Evolutionary conservation across 1,284 basidiomycete species (phyloP), one percentile per base, ranked within the genome.

Genomic region (Omphalotus olearius): DNA sequence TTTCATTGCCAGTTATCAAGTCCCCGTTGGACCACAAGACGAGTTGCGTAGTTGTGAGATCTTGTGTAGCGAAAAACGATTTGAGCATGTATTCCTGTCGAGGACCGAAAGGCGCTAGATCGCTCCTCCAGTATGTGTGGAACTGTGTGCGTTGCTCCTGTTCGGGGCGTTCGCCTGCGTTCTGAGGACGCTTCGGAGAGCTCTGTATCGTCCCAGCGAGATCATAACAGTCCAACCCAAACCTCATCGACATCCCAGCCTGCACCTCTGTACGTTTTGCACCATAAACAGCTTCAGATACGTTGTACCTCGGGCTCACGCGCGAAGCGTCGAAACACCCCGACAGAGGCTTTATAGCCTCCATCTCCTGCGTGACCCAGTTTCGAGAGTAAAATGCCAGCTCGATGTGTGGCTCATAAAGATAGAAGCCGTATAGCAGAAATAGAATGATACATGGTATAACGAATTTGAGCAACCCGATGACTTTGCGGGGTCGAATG

Each of bases 121-220:
- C 93, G 35, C 78, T 78, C 10, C 93, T 79, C 93, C 93, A 96
- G 65, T 95, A 96, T 0, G 91, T 88, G 68, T 97, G 93, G 65
- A 82, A 94, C 49, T 82, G 78, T 3, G 79, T 77, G 14, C 78
- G 73, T 52, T 79, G 68, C 44, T 78, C 71, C 14, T 70, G 62
- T 7, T 65, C 58, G 10, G 74, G 56, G 78, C 3, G 79, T 77
- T 14, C 78, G 62, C 7, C 65, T 57, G 10, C 73, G 60, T 47
- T 60, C n/a, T 36, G 39, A 4, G 45, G 54, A 45, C 10, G 54
- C 10, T 11, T 38, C 17, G 18, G 14, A 7, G 37, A 38, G 17
- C 58, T 54, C 56, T 74, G 74, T 33, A 94, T 75, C 5, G 90
- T 91, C 7, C 84, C 83, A 1, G 92, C 87, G 65, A 92, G 91